Percentiles rank a stretch among this genome's conserved stretches.
These are phyloP conservation scores for Gossypium mustelinum DNA, from an alignment of 345 rosid genomes.

Conservation along the genomic window DNA sequence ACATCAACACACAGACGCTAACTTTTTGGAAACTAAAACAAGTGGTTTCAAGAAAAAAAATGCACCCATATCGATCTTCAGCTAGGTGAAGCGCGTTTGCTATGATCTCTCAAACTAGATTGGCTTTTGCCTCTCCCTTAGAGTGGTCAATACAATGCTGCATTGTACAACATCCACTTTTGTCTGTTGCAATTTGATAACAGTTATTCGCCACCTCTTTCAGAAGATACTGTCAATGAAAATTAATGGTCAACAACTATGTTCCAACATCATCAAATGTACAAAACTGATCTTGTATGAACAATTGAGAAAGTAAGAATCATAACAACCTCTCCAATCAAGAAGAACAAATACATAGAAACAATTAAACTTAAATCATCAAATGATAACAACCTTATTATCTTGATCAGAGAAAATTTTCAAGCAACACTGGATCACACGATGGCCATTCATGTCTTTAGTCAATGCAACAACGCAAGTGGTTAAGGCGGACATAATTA, in stretches of 20 bases:
- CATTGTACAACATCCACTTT: slow-evolving; percentile 61
- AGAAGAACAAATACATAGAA: neutral
- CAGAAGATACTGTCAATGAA: slow-evolving; percentile 49
- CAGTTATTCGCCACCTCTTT: slow-evolving; percentile 39
- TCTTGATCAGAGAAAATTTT: slow-evolving; percentile 37
- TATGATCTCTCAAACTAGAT: slow-evolving; percentile 39
- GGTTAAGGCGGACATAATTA: slow-evolving; percentile 32
- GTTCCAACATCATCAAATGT: neutral
- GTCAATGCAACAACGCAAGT: slow-evolving; percentile 31
- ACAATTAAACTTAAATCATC: neutral
- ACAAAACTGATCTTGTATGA: too few species aligned
- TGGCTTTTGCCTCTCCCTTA: slow-evolving; percentile 29
- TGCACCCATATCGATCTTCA: slow-evolving; percentile 55
- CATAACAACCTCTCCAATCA: neutral
- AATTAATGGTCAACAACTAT: neutral
- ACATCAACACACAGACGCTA: neutral
- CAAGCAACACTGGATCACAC: slow-evolving; percentile 49
- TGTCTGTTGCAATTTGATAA: slow-evolving; percentile 52
- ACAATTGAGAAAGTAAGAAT: neutral
- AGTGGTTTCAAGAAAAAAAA: slow-evolving; percentile 2
- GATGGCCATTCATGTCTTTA: slow-evolving; percentile 45
- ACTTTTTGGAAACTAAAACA: neutral
- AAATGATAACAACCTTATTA: slow-evolving; percentile 37
- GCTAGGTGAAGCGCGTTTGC: slow-evolving; percentile 45
- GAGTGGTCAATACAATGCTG: slow-evolving; percentile 43